Base-by-base conservation (phyloP, 192 early-diverging fungal species). In the Entomortierella parvispora region DNA sequence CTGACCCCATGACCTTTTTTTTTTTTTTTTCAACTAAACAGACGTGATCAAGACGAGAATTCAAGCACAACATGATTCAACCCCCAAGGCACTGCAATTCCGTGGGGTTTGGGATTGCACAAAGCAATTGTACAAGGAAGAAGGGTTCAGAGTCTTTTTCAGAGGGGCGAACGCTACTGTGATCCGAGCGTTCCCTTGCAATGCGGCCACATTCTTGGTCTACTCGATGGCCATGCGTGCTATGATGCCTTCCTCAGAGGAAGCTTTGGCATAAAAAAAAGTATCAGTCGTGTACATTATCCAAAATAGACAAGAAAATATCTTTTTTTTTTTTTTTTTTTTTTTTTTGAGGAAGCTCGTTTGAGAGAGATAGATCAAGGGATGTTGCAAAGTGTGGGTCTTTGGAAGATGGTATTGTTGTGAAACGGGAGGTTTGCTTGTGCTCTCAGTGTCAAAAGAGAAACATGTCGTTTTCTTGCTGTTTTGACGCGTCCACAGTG, bases 41-140 rank as follows among this genome's bases (percentile, higher is more conserved):
- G 86, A 88, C 69, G 83, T 88, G 17, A 69, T 88, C 44, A 88
- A 88, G 53, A 88, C 87, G n/a, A 72, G 87, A 15, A 86, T 88
- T 25, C 87, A 88, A 50, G 64, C 83, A 17, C 80, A 85, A 48
- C 84, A 81, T 25, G 47, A 80, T n/a, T 66, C 62, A 2, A 45
- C 40, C 29, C 71, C 78, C 12, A 79, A 69, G 29, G 22, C 68
- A 20, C 62, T 56, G 11, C 78, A 83, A 48, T 85, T 82, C 58
- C 70, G 65, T 42, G 79, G 82, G 1, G 61, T 84, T 1, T 61
- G 82, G 44, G 74, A 84, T 50, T 84, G 84, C 29, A 69, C 84
- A 14, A 66, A 59, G 51, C 72, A 78, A 17, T 77, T 82, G 58
- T 86, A 86, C 29, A 68, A 58, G n/a, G 87, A 88, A 52, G 87